Base-by-base conservation (phyloP, 352 stramenopile genomes). In the Phytophthora megakarya region DNA sequence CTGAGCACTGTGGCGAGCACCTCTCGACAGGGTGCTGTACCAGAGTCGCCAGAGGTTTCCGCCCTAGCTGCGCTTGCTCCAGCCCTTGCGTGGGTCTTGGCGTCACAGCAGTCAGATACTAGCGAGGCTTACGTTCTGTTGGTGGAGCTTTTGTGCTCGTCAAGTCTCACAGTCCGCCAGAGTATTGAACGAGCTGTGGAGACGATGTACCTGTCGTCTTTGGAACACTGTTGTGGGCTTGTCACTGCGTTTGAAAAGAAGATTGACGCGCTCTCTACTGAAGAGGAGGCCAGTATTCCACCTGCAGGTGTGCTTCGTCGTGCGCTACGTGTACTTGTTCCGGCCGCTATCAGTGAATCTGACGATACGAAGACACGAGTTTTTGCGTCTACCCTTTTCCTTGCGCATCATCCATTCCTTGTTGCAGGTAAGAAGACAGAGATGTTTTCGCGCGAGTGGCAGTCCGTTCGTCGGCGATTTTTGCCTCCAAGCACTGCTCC, bases 361-460 rank as follows among this genome's bases (percentile, higher is more conserved):
- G 60, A 78, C 4, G 61, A 65, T 1, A 67, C 81, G 8, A 82
- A 78, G 13, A 71, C 74, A 4, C 35, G 56, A 0, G 75, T 89
- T 2, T 90, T 96, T 45, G 57, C 84, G 11, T 65, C 48, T 0
- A 69, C 78, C 21, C 46, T 92, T 37, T 62, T 92, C 18, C 55
- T 92, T 6, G 64, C 84, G 5, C 88, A 96, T 65, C 83, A 95
- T 37, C 84, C 88, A 28, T 87, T 86, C 40, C 63, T 96, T 7
- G 79, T 95, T 35, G 70, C 78, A 42, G 86, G 86, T 44, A 75
- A 61, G 61, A 80, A 80, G 37, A 68, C 74, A 6, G 56, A 64
- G 8, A 54, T 57, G 2, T 94, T 94, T 65, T 56, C 59, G 7
- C 63, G 70, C 21, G 88, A 96, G 58, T 96, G 88, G 88, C 72